Evolutionary conservation across 352 stramenopile genomes (phyloP), one percentile per base, ranked within the genome.

Genomic region (Phytophthora ohioensis): DNA sequence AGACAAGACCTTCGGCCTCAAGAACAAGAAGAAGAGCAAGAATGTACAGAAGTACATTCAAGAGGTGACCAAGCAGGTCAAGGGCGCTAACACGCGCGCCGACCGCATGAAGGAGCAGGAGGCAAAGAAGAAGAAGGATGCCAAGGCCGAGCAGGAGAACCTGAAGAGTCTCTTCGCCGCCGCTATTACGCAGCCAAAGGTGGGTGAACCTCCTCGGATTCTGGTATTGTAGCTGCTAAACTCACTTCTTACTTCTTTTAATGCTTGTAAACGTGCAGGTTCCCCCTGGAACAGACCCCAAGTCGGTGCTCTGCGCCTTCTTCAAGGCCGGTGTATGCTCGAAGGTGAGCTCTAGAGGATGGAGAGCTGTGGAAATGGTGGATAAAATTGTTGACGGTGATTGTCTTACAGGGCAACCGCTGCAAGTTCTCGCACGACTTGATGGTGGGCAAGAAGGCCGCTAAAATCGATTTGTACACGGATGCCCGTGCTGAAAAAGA

Each of bases 1-100:
- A 71, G 98, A 99, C 84, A 99, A 99, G 83, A 99, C 98, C 13
- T 99, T 99, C 71, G 98, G 98, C 31, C 84, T 99, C 30, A 99
- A 99, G 84, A 99, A 99, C 87, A 99, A 99, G 79, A 99, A 99
- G 80, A 99, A 99, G 84, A 96, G 82, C 73, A 98, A 98, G 67
- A 98, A 98, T 69, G 95, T 99, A 54, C 94, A 99, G 74, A 90
- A 96, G 74, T 97, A 95, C 78, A 93, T 98, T 54, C 80, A 95
- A 76, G 82, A 95, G 57, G 90, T 97, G 47, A 91, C 90, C 43
- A 97, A 97, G 67, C 89, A 97, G 73, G 90, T 95, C 54, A 96
- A 94, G 76, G 90, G 89, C 51, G 80, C 39, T 57, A 95, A 87
- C 57, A 87, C 88, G 56, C 85, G 87, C 61, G 85, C 87, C 58